Percentiles rank a stretch among this genome's conserved stretches.
phyloP scores from a whole-genome alignment of 371 early-diverging fungal species.

The Apophysomyces trapeziformis region DNA sequence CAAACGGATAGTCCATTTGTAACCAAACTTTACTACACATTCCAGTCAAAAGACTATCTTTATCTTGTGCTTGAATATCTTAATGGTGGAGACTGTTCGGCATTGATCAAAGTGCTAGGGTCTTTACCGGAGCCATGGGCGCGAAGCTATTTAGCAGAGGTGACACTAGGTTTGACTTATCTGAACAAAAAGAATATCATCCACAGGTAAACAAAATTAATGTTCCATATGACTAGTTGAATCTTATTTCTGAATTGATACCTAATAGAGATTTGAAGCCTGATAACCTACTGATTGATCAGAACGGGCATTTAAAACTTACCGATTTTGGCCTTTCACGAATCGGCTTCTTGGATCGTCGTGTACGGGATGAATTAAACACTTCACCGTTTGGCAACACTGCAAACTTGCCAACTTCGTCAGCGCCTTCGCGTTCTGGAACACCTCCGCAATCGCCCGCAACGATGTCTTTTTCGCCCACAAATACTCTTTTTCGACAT shows the following conservation, averaged over 20 bases:
- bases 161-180: slow-evolving; percentile 94
- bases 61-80: slow-evolving; percentile 96
- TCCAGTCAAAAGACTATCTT: slow-evolving; percentile 90
- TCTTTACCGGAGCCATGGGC: slow-evolving; percentile 89
- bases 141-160: slow-evolving; percentile 92
- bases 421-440: slow-evolving; percentile 49
- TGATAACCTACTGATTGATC: slow-evolving; percentile 90
- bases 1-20: slow-evolving; percentile 94
- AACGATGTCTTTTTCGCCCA: slow-evolving; percentile 17
- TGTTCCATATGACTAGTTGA: neutral
- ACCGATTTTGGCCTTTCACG: slow-evolving; percentile 96
- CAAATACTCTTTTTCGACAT: slow-evolving; percentile 30
- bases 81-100: slow-evolving; percentile 97
- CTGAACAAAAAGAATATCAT: slow-evolving; percentile 84
- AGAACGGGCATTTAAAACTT: slow-evolving; percentile 90
- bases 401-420: slow-evolving; percentile 37
- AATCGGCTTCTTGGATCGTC: slow-evolving; percentile 84
- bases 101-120: slow-evolving; percentile 86
- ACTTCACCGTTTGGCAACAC: slow-evolving; percentile 28
- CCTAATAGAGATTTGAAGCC: slow-evolving; percentile 83
- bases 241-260: neutral
- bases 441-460: slow-evolving; percentile 42
- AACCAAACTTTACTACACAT: slow-evolving; percentile 91
- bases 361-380: slow-evolving; percentile 65
- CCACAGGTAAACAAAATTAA: slow-evolving; percentile 69